These are phyloP conservation scores for Turnera subulata DNA, from an alignment of 345 rosid genomes.

Conservation along the genomic window DNA sequence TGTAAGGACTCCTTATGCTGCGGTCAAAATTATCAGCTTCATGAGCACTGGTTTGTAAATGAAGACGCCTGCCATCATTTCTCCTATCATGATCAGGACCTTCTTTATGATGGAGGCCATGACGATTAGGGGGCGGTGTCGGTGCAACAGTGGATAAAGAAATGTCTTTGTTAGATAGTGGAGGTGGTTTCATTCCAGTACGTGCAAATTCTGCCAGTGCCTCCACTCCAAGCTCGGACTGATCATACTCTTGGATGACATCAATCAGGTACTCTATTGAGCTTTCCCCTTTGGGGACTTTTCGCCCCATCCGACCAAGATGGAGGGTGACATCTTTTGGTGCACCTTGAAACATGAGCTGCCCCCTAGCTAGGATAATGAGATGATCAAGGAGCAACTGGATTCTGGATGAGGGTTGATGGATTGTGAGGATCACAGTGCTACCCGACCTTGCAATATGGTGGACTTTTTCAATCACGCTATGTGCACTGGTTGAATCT, in stretches of 20 bases:
- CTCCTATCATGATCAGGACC: neutral
- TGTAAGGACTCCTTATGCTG: conserved; percentile 50
- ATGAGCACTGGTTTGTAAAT: conserved; percentile 18
- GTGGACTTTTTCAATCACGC: conserved; percentile 59
- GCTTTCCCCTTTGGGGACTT: conserved; percentile 54
- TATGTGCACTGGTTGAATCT: conserved; percentile 62
- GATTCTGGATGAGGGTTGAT: conserved; percentile 63
- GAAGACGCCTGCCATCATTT: conserved; percentile 24
- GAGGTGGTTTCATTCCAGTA: conserved; percentile 52
- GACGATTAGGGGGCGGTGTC: conserved; percentile 25
- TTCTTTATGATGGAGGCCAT: conserved; percentile 5
- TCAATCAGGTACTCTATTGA: conserved; percentile 56
- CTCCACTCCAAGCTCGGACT: conserved; percentile 48
- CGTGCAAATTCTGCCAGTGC: conserved; percentile 46
- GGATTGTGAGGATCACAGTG: conserved; percentile 65
- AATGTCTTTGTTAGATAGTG: conserved; percentile 26
- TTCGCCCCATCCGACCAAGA: conserved; percentile 48
- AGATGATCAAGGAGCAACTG: conserved; percentile 57
- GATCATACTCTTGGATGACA: conserved; percentile 59
- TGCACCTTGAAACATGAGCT: conserved; percentile 63
- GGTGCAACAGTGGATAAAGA: conserved; percentile 29
- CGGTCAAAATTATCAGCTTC: conserved; percentile 32
- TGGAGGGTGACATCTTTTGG: conserved; percentile 50
- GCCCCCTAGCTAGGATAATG: conserved; percentile 58
- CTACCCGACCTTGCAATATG: conserved; percentile 60